Base-by-base conservation (phyloP, 164 flowering plant genomes). In the Dillenia suffruticosa region DNA sequence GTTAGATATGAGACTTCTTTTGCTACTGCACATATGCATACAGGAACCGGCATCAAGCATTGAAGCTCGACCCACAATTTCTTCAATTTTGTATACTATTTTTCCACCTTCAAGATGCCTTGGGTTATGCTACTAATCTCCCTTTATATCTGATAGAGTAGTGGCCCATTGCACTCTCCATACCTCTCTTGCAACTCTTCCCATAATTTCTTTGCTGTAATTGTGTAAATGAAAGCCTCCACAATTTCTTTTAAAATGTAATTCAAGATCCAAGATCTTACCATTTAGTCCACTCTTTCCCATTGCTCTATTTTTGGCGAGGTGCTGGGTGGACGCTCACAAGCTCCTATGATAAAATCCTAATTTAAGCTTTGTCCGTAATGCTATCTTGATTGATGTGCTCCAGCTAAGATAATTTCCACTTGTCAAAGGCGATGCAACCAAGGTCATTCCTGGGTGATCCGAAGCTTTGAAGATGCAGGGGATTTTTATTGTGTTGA, bases 361-460 rank as follows among this genome's bases (percentile, higher is more conserved):
- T n/a, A 58, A 9, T 12, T 59, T 47, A 1, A 22, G 46, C 13
- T 59, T 59, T 10, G 51, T 50, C 22, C 13, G 24, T 9, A 59
- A 47, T 1, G 43, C 62, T 51, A 59, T 47, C 8, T 46, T 17
- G 44, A 47, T 59, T 4, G 44, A 40, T 10, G 16, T 46, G 15
- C 24, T 46, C 62, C 43, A 59, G 0, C 44, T 59, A 1, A 51
- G 24, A 45, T 58, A 58, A 17, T 58, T 58, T 4, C 46, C 49
- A 26, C 1, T 51, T 14, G n/a, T 45, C 9, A 59, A 51, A 19
- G 32, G 49, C 45, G 61, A 5, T 9, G 61, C 9, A 12, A 58
- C 61, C 11, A 58, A 43, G 11, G 43, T 59, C 43, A 9, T 49
- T 17, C 62, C 51, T 8, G 51, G 62, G 48, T 59, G 14, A 44